Evolutionary conservation across 2,329 filamentous ascomycete species (phyloP).

Genomic region (Aspergillus tubingensis): DNA sequence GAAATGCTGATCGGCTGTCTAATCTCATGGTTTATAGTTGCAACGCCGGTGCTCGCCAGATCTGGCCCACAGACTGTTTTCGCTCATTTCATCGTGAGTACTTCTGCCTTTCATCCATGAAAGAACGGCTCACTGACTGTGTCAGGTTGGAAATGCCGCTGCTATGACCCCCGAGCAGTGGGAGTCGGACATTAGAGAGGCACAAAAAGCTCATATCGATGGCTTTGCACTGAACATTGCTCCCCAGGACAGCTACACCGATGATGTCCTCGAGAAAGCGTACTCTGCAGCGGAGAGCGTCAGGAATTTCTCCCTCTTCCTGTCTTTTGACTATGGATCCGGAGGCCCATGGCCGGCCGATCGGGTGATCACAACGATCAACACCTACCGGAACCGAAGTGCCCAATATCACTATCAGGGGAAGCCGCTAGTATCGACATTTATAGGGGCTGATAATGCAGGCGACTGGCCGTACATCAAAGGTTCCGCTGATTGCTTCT

Average conservation of each 20-base stretch:
- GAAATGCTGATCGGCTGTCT: not conserved
- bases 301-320: constrained; percentile 34
- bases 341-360: constrained; percentile 31
- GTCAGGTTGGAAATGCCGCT: constrained; percentile 30
- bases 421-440: constrained; percentile 43
- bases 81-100: constrained; percentile 39
- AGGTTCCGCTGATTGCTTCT: constrained; percentile 38
- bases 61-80: constrained; percentile 32
- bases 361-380: constrained; percentile 30
- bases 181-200: constrained; percentile 30
- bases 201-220: constrained; percentile 34
- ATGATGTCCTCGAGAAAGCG: constrained; percentile 30
- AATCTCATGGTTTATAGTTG: not conserved
- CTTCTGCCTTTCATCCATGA: not conserved
- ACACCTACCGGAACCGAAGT: constrained; percentile 25
- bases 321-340: constrained; percentile 39
- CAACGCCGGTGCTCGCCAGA: not conserved
- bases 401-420: constrained; percentile 32
- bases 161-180: constrained; percentile 27
- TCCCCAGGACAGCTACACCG: constrained; percentile 32
- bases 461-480: constrained; percentile 49
- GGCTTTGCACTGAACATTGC: constrained; percentile 38
- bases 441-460: constrained; percentile 44
- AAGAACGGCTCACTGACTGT: not conserved
- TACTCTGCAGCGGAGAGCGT: constrained; percentile 32